These are phyloP conservation scores for Ramaria sp. DNA, from an alignment of 768 basidiomycete genomes.

Conservation along the genomic window DNA sequence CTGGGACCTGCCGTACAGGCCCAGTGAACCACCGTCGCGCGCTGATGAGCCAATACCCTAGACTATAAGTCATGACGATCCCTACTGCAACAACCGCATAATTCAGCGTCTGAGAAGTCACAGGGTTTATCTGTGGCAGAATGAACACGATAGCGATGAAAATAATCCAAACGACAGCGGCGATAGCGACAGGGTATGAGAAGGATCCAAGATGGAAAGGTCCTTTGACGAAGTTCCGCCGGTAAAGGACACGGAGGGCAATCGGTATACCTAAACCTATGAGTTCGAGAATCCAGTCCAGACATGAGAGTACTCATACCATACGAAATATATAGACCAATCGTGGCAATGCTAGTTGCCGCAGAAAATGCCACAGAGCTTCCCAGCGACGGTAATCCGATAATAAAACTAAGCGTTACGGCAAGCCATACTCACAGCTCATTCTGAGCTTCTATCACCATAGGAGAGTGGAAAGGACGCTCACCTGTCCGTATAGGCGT, in stretches of 20 bases:
- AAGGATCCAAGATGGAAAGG: conserved; percentile 62
- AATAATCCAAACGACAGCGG: conserved; percentile 54
- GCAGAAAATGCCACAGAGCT: conserved; percentile 60
- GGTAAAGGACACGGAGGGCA: conserved; percentile 51
- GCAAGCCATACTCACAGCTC: conserved; percentile 58
- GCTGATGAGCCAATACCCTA: conserved; percentile 62
- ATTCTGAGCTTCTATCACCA: not conserved
- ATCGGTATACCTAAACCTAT: conserved; percentile 48
- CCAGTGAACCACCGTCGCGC: conserved; percentile 68
- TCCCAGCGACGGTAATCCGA: conserved; percentile 65
- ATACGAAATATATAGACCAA: conserved; percentile 70
- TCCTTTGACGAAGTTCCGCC: conserved; percentile 48
- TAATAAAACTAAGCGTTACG: conserved; percentile 62
- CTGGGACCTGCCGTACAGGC: conserved; percentile 54
- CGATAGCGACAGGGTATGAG: conserved; percentile 48
- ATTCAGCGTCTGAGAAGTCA: conserved; percentile 61
- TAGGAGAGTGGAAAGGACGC: not conserved
- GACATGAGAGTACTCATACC: conserved; percentile 24
- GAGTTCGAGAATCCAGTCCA: not conserved
- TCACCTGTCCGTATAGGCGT: conserved; percentile 62
- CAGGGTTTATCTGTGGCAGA: conserved; percentile 60
- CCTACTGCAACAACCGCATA: conserved; percentile 70
- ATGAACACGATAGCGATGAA: conserved; percentile 71
- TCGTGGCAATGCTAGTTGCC: conserved; percentile 52
- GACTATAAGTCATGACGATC: conserved; percentile 52